Conservation (phyloP, 2,329 filamentous ascomycete genomes). For the Raffaelea ambrosiae region DNA sequence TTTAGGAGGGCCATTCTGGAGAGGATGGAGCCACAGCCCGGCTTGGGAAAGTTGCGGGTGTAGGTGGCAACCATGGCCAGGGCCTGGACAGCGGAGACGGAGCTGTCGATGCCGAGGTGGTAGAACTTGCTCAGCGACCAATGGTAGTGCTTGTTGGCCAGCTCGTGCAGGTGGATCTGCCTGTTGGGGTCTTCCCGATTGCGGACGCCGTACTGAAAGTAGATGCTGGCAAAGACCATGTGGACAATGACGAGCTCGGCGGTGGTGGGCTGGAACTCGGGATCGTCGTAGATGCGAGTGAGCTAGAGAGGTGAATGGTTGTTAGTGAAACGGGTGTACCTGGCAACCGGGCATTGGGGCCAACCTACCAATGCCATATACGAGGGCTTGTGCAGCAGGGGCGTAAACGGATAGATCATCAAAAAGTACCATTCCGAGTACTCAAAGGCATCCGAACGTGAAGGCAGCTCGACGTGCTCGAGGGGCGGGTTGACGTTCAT, state of each 20-base stretch:
- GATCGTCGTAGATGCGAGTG: constrained; percentile 61
- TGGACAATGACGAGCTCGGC: constrained; percentile 65
- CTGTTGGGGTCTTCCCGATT: constrained; percentile 51
- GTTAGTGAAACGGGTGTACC: no score
- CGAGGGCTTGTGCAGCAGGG: constrained; percentile 67
- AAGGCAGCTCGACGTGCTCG: constrained; percentile 51
- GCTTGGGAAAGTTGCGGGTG: constrained; percentile 70
- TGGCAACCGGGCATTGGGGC: no score
- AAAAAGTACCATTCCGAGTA: constrained; percentile 71
- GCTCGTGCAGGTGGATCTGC: constrained; percentile 46
- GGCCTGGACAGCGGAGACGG: constrained; percentile 62
- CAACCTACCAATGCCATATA: constrained; percentile 60
- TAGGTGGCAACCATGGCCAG: constrained; percentile 64
- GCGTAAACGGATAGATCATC: constrained; percentile 62
- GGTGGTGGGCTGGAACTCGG: constrained; percentile 49
- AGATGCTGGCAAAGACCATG: constrained; percentile 71
- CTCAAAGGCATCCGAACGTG: constrained; percentile 54
- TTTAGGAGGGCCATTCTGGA: constrained; percentile 56
- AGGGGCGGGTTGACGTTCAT: constrained; percentile 52
- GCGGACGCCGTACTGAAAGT: constrained; percentile 66
- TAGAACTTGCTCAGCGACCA: constrained; percentile 63
- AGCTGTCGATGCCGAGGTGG: constrained; percentile 52
- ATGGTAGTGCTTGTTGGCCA: constrained; percentile 72
- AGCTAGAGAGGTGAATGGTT: constrained; percentile 34
- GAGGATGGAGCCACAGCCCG: constrained; percentile 64